These are phyloP conservation scores for Lunularia cruciata DNA, from an alignment of 225 moss, liverwort and hornwort genomes.

Conservation along the genomic window DNA sequence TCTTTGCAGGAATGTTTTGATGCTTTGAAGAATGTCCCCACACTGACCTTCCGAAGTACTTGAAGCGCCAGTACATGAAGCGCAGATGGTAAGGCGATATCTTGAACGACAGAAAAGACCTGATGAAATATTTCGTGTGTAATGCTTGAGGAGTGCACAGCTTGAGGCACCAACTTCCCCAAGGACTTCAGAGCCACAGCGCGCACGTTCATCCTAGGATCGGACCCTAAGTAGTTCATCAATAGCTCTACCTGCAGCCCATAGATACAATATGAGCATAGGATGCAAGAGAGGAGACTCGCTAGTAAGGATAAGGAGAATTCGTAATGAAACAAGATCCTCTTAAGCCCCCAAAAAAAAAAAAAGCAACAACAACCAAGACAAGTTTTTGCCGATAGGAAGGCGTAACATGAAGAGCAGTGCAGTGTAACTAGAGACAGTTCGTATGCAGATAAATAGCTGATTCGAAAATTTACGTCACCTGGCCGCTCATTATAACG, in stretches of 20 bases:
- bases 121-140: conserved; percentile 51
- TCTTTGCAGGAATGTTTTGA: no score
- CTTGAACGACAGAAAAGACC: conserved; percentile 64
- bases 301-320: no score
- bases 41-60: conserved; percentile 71
- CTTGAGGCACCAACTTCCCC: conserved; percentile 57
- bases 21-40: no score
- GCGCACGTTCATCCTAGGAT: conserved; percentile 85
- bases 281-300: no score
- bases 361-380: no score
- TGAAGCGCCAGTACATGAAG: conserved; percentile 72
- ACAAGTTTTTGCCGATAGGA: no score
- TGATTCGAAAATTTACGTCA: conserved; percentile 7
- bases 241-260: conserved; percentile 80
- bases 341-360: no score
- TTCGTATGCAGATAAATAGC: no score
- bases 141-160: conserved; percentile 47
- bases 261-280: not conserved
- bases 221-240: conserved; percentile 69
- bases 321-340: no score
- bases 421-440: no score
- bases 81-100: conserved; percentile 50
- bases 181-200: conserved; percentile 79
- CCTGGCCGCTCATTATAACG: conserved; percentile 64
- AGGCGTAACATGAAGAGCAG: no score